Evolutionary conservation across 1,284 basidiomycete species (phyloP).

Genomic region (Ceratobasidium sp.): DNA sequence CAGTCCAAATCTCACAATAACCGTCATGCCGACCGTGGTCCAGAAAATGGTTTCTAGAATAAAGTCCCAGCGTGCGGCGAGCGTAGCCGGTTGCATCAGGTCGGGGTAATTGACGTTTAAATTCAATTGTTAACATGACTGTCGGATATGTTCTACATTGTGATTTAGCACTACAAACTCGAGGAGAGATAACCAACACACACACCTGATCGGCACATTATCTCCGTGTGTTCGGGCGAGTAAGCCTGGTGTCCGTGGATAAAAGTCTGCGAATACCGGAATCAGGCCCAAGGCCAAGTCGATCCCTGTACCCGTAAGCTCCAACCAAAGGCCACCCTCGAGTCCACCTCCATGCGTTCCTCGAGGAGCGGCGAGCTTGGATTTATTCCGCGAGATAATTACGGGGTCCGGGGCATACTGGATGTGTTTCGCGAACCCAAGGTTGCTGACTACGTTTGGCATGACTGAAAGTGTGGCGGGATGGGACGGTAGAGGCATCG

Average conservation of each 20-base stretch:
- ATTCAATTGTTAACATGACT: constrained; percentile 44
- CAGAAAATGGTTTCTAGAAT: background rate
- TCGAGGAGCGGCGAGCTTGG: constrained; percentile 41
- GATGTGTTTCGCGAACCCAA: constrained; percentile 53
- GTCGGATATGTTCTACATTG: background rate
- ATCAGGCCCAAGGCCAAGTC: constrained; percentile 57
- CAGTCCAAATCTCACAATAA: constrained; percentile 19
- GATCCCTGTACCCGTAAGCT: constrained; percentile 56
- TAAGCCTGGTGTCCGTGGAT: constrained; percentile 55
- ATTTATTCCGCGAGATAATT: constrained; percentile 50
- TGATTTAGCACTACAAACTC: no score
- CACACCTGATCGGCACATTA: background rate
- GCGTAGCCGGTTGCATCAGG: background rate
- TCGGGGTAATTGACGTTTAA: constrained; percentile 23
- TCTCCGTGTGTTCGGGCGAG: constrained; percentile 51
- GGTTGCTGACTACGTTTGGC: constrained; percentile 45
- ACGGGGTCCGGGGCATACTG: constrained; percentile 54
- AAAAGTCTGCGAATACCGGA: constrained; percentile 64
- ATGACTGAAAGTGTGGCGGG: constrained; percentile 53
- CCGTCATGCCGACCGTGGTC: constrained; percentile 31
- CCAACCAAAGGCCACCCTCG: constrained; percentile 65
- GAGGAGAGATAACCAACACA: no score
- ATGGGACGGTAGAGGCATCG: constrained; percentile 61
- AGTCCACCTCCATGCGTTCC: constrained; percentile 52
- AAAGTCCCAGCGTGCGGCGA: background rate